Evolutionary conservation across 1,284 basidiomycete genomes (phyloP).

Genomic region (Cryptococcus deneoformans): DNA sequence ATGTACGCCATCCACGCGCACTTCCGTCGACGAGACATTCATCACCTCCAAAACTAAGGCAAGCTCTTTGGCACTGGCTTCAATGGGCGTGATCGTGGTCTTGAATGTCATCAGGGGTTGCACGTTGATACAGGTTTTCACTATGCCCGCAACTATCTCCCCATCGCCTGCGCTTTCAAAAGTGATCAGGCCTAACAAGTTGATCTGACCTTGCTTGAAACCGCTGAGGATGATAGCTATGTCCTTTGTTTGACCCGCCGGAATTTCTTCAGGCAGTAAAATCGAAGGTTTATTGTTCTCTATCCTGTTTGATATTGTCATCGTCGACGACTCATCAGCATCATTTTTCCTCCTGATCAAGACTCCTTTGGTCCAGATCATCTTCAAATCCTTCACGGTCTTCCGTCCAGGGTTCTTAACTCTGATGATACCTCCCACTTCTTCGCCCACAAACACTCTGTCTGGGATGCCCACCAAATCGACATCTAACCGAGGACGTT

Average conservation of each 20-base stretch:
- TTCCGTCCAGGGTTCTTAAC: slow-evolving; percentile 42
- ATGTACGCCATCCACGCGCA: slow-evolving; percentile 3
- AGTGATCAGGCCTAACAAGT: slow-evolving; percentile 27
- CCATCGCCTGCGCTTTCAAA: slow-evolving; percentile 20
- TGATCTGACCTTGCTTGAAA: slow-evolving; percentile 12
- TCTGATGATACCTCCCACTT: slow-evolving; percentile 17
- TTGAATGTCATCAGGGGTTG: slow-evolving; percentile 14
- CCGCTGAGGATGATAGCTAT: slow-evolving; percentile 26
- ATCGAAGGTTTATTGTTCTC: slow-evolving; percentile 9
- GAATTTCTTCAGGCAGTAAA: slow-evolving; percentile 16
- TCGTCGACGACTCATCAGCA: slow-evolving; percentile 16
- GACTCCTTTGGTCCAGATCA: slow-evolving; percentile 31
- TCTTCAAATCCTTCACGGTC: slow-evolving; percentile 28
- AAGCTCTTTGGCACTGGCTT: not conserved
- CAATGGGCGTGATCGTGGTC: slow-evolving; percentile 4
- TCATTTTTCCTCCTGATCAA: slow-evolving; percentile 19
- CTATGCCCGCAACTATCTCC: slow-evolving; percentile 9
- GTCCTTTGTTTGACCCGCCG: slow-evolving; percentile 20
- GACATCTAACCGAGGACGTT: slow-evolving; percentile 38
- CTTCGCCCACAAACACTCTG: slow-evolving; percentile 41
- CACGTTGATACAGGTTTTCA: slow-evolving; percentile 17
- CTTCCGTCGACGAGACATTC: slow-evolving; percentile 4
- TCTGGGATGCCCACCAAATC: slow-evolving; percentile 27
- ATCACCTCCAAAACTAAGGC: slow-evolving; percentile 5
- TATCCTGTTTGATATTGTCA: slow-evolving; percentile 28